phyloP scores from a whole-genome alignment of 2,329 filamentous ascomycete species.

The Coniochaeta prunicola region DNA sequence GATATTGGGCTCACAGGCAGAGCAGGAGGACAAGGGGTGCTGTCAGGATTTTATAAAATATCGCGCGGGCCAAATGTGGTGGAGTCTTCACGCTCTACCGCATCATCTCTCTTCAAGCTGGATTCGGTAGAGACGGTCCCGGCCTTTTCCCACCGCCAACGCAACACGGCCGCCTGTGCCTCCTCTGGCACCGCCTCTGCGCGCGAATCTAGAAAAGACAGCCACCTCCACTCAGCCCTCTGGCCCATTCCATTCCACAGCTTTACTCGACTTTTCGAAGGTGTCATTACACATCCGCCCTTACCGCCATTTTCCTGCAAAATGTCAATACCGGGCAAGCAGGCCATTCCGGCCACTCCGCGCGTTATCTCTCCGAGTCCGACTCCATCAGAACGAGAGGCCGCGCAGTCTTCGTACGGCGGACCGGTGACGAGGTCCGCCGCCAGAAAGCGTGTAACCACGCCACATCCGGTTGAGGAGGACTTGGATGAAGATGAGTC shows the following conservation, averaged over 20 bases:
- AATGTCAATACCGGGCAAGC: conserved; percentile 45
- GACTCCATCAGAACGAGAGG: conserved; percentile 54
- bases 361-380: conserved; percentile 88
- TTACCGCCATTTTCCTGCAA: conserved; percentile 52
- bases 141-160: conserved; percentile 25
- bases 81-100: conserved; percentile 47
- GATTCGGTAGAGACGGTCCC: conserved; percentile 42
- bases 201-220: conserved; percentile 42
- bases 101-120: conserved; percentile 45
- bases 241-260: conserved; percentile 42
- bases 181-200: conserved; percentile 14
- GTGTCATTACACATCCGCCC: conserved; percentile 46
- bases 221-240: conserved; percentile 36
- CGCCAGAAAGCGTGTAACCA: conserved; percentile 49
- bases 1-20: not conserved
- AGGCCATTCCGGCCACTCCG: conserved; percentile 65
- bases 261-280: conserved; percentile 44
- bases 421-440: conserved; percentile 73
- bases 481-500: conserved; percentile 42
- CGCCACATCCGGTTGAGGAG: conserved; percentile 56
- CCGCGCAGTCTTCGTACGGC: conserved; percentile 54
- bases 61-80: conserved; percentile 40
- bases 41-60: not conserved
- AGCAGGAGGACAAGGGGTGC: not conserved
- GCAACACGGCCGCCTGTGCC: conserved; percentile 16